Evolutionary conservation across 208 protist genomes (phyloP).

Genomic region (Naegleria fowleri): DNA sequence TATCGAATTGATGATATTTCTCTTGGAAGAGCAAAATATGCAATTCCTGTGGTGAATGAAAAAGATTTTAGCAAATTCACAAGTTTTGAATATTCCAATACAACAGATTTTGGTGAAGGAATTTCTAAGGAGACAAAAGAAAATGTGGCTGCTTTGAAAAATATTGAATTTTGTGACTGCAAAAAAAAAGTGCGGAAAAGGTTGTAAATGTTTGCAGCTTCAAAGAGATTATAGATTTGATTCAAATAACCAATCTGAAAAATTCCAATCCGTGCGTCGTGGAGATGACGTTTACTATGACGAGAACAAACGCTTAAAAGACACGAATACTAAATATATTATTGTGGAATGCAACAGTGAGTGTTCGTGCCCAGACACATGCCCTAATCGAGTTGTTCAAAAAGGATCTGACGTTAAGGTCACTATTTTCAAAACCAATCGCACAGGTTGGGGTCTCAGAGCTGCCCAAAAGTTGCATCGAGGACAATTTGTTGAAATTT

Average conservation of each 20-base stretch:
- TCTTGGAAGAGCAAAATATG: background rate
- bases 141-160: background rate
- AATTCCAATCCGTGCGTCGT: background rate
- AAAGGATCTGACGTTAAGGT: background rate
- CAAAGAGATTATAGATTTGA: background rate
- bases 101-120: background rate
- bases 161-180: background rate
- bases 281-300: background rate
- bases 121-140: background rate
- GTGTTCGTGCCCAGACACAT: background rate
- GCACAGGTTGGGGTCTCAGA: conserved; percentile 16
- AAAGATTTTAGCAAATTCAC: background rate
- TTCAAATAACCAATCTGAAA: background rate
- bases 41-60: background rate
- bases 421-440: background rate
- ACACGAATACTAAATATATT: background rate
- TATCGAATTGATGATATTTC: conserved; percentile 7
- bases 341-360: conserved; percentile 3
- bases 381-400: background rate
- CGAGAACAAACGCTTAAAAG: background rate
- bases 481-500: background rate
- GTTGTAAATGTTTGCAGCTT: background rate
- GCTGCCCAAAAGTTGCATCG: background rate
- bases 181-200: background rate
- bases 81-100: background rate